Percentiles rank a stretch among this genome's conserved stretches.
These are phyloP conservation scores for Fraxinus xanthoxyloides DNA, from an alignment of 305 asterid species.

Conservation along the genomic window DNA sequence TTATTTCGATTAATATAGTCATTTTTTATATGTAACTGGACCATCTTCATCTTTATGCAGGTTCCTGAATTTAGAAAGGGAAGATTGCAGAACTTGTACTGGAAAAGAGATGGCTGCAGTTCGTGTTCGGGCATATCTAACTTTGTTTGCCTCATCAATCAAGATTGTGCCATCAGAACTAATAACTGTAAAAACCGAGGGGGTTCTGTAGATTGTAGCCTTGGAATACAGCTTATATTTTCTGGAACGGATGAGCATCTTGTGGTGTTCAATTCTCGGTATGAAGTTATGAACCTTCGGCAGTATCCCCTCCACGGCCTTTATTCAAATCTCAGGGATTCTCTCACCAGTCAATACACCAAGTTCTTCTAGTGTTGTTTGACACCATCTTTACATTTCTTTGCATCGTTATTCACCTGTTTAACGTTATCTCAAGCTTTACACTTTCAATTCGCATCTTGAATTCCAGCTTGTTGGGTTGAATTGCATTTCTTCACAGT, in stretches of 20 bases:
- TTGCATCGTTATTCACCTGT: conserved; percentile 9
- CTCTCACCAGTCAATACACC: conserved; percentile 71
- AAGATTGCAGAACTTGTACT: conserved; percentile 80
- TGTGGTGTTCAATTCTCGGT: conserved; percentile 85
- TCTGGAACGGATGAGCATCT: conserved; percentile 88
- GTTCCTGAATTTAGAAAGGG: conserved; percentile 85
- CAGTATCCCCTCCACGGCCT: conserved; percentile 76
- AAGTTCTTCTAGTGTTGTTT: conserved; percentile 44
- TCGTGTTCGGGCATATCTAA: conserved; percentile 61
- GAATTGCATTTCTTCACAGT: conserved; percentile 8
- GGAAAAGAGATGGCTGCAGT: conserved; percentile 92
- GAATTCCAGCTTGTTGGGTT: conserved; percentile 16
- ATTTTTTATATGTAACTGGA: neutral
- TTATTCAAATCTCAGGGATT: conserved; percentile 66
- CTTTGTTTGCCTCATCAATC: conserved; percentile 82
- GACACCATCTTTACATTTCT: conserved; percentile 11
- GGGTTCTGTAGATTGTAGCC: conserved; percentile 79
- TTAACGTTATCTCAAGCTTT: conserved; percentile 17
- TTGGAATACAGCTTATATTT: conserved; percentile 89
- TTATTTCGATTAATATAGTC: neutral
- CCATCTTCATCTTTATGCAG: conserved; percentile 32
- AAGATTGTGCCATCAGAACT: conserved; percentile 83
- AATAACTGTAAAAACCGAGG: conserved; percentile 64
- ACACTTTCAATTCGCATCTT: neutral
- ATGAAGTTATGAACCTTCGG: conserved; percentile 80